A percentile compares a stretch with the other conserved stretches of the same genome.
Conservation (phyloP, 2,329 filamentous ascomycete species). For the Penicillium sp. region DNA sequence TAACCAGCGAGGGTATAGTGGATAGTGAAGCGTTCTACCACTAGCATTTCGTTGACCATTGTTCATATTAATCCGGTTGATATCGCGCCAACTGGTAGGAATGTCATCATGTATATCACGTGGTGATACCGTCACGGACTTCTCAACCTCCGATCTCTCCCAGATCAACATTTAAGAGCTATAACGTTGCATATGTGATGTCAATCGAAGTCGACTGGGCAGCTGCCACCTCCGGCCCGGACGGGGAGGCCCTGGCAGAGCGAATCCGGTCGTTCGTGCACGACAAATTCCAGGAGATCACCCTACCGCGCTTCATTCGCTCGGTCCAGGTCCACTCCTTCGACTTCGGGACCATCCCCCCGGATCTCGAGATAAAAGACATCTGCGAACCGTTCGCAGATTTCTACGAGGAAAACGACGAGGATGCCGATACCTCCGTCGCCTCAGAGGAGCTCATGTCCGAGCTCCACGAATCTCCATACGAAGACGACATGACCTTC, state of each 20-base stretch:
- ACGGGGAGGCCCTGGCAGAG: conserved; percentile 80
- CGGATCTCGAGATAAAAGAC: conserved; percentile 89
- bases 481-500: conserved; percentile 31
- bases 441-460: conserved; percentile 34
- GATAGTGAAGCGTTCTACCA: background rate
- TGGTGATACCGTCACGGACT: conserved; percentile 13
- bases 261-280: conserved; percentile 91
- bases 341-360: conserved; percentile 80
- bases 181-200: conserved; percentile 57
- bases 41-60: background rate
- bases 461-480: conserved; percentile 28
- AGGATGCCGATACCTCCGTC: conserved; percentile 48
- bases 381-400: conserved; percentile 93
- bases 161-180: background rate
- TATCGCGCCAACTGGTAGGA: background rate
- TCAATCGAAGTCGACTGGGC: conserved; percentile 98
- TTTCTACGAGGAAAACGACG: conserved; percentile 80
- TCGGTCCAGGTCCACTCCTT: conserved; percentile 94
- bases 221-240: conserved; percentile 80
- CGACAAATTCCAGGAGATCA: conserved; percentile 88
- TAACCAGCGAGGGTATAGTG: too few species aligned
- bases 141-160: conserved; percentile 7
- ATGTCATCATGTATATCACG: conserved; percentile 2
- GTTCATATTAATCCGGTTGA: background rate
- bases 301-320: conserved; percentile 92